phyloP scores from a whole-genome alignment of 2,329 filamentous ascomycete species.

The Sarocladium strictum region DNA sequence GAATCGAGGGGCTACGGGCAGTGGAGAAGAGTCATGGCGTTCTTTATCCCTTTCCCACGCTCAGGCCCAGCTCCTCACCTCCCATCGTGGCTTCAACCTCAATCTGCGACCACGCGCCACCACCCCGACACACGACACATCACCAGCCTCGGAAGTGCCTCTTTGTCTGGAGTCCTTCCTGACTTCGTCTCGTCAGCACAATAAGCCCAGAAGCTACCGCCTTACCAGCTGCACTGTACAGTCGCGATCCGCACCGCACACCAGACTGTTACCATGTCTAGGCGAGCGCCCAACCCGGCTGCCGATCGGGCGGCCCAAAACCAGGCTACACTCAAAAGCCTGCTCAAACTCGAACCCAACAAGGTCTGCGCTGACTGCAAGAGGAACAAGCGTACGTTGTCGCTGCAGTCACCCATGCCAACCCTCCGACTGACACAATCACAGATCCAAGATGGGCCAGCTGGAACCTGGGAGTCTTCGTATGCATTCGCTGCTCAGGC shows the following conservation, averaged over 20 bases:
- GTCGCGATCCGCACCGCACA: too few relatives aligned
- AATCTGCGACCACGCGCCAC: conserved; percentile 9
- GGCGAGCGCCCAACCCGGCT: conserved; percentile 68
- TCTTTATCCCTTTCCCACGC: not conserved
- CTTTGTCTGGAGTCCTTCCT: not conserved
- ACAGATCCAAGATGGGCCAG: conserved; percentile 96
- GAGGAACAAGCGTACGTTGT: conserved; percentile 81
- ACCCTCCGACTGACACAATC: not conserved
- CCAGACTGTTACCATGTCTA: conserved; percentile 79
- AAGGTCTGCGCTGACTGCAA: conserved; percentile 99
- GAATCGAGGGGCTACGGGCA: not conserved
- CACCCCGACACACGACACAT: conserved; percentile 9
- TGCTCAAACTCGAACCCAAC: conserved; percentile 91
- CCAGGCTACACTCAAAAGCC: conserved; percentile 84
- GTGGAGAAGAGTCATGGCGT: not conserved
- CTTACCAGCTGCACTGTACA: conserved; percentile 4
- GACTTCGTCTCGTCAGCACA: not conserved
- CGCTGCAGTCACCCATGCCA: not conserved
- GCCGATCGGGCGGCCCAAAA: conserved; percentile 91
- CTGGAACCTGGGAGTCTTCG: conserved; percentile 95
- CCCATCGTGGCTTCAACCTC: conserved; percentile 6
- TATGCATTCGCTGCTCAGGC: conserved; percentile 97
- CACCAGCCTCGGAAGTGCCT: not conserved
- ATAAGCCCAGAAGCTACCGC: not conserved
- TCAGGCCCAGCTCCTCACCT: not conserved